phyloP scores from a whole-genome alignment of 2,329 filamentous ascomycete species.

The Diaporthe ilicicola region DNA sequence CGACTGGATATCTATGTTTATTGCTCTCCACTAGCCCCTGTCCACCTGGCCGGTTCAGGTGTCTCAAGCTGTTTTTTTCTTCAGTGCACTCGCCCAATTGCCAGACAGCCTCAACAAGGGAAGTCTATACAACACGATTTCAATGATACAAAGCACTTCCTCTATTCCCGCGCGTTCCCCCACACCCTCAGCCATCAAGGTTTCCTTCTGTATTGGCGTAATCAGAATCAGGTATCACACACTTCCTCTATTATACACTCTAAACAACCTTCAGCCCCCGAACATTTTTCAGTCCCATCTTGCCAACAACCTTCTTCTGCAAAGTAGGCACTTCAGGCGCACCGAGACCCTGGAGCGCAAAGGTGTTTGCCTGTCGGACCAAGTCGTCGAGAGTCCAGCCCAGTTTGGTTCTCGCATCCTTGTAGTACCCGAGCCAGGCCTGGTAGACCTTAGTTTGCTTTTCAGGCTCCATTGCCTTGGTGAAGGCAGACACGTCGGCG shows the following conservation, averaged over 20 bases:
- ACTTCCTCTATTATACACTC: slow-evolving; percentile 40
- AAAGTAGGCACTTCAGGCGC: slow-evolving; percentile 56
- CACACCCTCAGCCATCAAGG: background rate
- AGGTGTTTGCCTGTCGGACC: slow-evolving; percentile 60
- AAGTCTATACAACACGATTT: background rate
- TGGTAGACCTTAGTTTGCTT: slow-evolving; percentile 61
- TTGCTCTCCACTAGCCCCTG: background rate
- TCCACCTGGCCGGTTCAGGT: background rate
- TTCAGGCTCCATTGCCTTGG: slow-evolving; percentile 52
- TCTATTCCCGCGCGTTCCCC: too few species aligned
- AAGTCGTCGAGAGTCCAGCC: slow-evolving; percentile 53
- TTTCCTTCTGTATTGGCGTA: background rate
- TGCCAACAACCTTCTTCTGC: slow-evolving; percentile 56
- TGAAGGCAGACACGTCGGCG: slow-evolving; percentile 48
- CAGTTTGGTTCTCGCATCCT: slow-evolving; percentile 56
- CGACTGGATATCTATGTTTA: slow-evolving; percentile 2
- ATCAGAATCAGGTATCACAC: background rate
- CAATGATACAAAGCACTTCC: too few species aligned
- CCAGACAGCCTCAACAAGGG: background rate
- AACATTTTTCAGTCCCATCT: slow-evolving; percentile 66
- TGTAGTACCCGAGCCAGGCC: slow-evolving; percentile 66
- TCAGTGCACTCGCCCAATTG: background rate
- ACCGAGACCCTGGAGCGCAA: slow-evolving; percentile 57
- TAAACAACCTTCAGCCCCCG: slow-evolving; percentile 57
- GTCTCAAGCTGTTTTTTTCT: too few species aligned